Conservation (phyloP, 352 stramenopile species). For the Globisporangium cederbergense region DNA sequence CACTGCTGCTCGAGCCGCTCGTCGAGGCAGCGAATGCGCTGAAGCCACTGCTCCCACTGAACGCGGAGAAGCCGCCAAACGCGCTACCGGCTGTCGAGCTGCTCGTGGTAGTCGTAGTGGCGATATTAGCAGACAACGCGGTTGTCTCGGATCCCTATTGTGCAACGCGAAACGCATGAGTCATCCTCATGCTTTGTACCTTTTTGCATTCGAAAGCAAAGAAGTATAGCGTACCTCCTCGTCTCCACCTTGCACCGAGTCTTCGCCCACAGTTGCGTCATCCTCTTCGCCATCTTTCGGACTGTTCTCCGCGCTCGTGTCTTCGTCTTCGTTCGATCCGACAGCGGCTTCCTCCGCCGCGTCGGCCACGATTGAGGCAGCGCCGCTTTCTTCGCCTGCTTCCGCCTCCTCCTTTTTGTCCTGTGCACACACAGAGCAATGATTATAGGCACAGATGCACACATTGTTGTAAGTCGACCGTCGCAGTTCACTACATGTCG, state of each 20-base stretch:
- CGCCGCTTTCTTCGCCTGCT: neutral
- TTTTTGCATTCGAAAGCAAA: neutral
- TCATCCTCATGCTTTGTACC: neutral
- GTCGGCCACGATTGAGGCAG: neutral
- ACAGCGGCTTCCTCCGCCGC: neutral
- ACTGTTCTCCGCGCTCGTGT: constrained; percentile 20
- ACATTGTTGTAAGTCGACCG: neutral
- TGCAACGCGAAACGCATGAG: neutral
- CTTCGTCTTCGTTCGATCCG: constrained; percentile 16
- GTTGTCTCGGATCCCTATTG: constrained; percentile 1
- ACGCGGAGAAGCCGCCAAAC: constrained; percentile 50
- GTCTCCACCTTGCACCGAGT: neutral
- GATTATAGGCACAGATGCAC: neutral
- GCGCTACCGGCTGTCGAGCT: constrained; percentile 24
- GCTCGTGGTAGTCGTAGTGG: constrained; percentile 10
- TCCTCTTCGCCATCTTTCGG: constrained; percentile 11
- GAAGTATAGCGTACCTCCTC: neutral
- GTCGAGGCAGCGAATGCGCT: constrained; percentile 33
- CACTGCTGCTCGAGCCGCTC: constrained; percentile 27
- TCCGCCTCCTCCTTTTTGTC: constrained; percentile 13
- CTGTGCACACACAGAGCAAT: neutral
- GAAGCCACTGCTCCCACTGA: constrained; percentile 50
- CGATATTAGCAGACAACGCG: neutral
- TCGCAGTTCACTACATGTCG: constrained; percentile 25
- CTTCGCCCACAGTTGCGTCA: neutral